A percentile compares a stretch with the other conserved stretches of the same genome.
Conservation (phyloP, 1,284 basidiomycete genomes). For the Rhodotorula sp. region DNA sequence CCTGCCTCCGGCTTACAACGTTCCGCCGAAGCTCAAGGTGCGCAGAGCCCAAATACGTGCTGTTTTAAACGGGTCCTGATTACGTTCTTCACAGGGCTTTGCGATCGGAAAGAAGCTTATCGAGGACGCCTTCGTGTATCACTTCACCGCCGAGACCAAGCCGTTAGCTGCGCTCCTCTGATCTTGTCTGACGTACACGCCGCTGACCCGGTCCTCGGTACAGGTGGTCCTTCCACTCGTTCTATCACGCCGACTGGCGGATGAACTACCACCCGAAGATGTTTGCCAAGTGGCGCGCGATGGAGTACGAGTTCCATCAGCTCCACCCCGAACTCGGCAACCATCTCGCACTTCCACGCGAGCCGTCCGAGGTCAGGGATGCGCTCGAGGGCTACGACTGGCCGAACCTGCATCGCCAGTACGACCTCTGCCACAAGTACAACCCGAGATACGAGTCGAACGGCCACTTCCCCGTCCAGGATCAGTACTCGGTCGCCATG, state of each 20-base stretch:
- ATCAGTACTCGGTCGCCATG: slow-evolving; percentile 8
- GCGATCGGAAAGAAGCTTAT: slow-evolving; percentile 10
- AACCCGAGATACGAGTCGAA: slow-evolving; percentile 4
- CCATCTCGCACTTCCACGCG: background rate
- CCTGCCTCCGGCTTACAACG: background rate
- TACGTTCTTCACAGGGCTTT: background rate
- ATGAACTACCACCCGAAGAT: slow-evolving; percentile 6
- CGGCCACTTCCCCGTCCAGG: slow-evolving; percentile 5
- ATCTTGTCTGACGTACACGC: background rate
- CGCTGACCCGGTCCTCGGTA: background rate
- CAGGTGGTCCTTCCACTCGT: slow-evolving; percentile 8
- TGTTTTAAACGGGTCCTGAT: background rate
- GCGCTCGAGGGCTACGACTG: slow-evolving; percentile 1
- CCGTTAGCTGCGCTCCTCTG: background rate
- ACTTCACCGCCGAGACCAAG: slow-evolving; percentile 8
- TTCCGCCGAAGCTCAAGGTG: slow-evolving; percentile 6
- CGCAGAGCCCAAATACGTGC: background rate
- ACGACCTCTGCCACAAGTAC: slow-evolving; percentile 4
- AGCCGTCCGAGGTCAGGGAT: background rate
- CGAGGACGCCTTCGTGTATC: slow-evolving; percentile 6
- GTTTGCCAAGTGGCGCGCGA: slow-evolving; percentile 3
- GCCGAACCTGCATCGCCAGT: slow-evolving; percentile 2
- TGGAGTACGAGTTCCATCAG: slow-evolving; percentile 1
- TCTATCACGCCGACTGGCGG: slow-evolving; percentile 9
- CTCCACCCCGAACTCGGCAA: slow-evolving; percentile 2